phyloP scores from a whole-genome alignment of 257 asterid species.

The Penstemon newberryi region DNA sequence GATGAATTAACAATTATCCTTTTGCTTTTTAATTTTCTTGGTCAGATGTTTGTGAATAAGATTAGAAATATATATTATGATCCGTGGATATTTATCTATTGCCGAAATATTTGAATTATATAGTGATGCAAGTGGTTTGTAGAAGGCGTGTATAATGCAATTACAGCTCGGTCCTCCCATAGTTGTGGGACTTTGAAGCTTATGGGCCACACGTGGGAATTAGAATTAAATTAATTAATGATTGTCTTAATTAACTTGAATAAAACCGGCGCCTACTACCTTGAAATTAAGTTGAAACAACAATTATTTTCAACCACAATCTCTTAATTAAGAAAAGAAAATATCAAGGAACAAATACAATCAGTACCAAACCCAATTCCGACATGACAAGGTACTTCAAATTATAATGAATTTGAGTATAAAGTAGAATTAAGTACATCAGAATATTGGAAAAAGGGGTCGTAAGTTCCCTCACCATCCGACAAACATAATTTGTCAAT shows the following conservation, averaged over 20 bases:
- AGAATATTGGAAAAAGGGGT: constrained; percentile 14
- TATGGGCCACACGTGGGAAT: constrained; percentile 29
- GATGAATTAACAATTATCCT: not conserved
- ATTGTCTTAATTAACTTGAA: not conserved
- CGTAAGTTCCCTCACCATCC: constrained; percentile 37
- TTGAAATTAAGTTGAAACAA: not conserved
- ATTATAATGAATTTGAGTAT: not conserved
- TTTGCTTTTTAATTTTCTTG: not conserved
- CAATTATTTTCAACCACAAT: no score
- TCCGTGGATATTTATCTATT: not conserved
- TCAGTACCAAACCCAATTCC: not conserved
- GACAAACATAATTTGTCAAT: constrained; percentile 37
- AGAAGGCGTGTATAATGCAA: not conserved
- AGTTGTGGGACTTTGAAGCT: constrained; percentile 38
- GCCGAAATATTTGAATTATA: constrained; percentile 28
- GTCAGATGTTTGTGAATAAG: not conserved
- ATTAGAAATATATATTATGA: not conserved
- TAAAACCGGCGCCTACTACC: not conserved
- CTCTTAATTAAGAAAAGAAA: no score
- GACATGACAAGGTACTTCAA: constrained; percentile 10
- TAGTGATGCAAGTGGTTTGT: not conserved
- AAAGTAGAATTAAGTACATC: not conserved
- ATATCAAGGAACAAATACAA: no score
- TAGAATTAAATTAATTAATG: not conserved
- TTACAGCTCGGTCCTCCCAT: constrained; percentile 11